Base-by-base conservation (phyloP, 805 yeast genomes). In the Tetrapisispora arboricola region DNA sequence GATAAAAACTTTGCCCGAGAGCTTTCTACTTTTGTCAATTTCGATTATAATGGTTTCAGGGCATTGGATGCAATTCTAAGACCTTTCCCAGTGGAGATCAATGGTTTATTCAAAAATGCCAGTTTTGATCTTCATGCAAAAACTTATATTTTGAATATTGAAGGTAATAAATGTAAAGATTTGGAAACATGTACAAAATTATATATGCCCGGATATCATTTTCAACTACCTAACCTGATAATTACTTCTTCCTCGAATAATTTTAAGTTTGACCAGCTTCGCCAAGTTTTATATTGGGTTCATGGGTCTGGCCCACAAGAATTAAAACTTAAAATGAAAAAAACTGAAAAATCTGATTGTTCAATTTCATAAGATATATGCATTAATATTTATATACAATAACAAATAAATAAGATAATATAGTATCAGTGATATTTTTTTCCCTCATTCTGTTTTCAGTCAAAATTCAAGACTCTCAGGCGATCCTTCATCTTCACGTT, bases 31-130 rank as follows among this genome's bases (percentile, higher is more conserved):
- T 8, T 8, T 30, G 13, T 18, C 8, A 11, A 30, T 6, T 13
- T 49, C 15, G 55, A 54, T 43, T 47, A 45, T 19, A 37, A 41
- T 32, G 96, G 96, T 1, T 71, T 81, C 1, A 67, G 96, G 30
- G 94, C 92, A 0, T 69, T 74, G 1, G 74, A 72, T 38, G 86
- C 96, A 0, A 73, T 84, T 1, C 63, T 84, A 21, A 69, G 98
- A 36, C 96, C 97, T 2, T 81, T 71, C 47, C 80, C 87, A 1
- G 57, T 78, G 1, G 73, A 79, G 3, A 68, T 80, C 0, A 68
- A 68, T 26, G 97, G 97, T 2, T 50, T 51, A 1, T 70, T 82
- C 12, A 54, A 54, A 6, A 58, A 63, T 16, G 73, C 79, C 13
- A 76, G 70, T 38, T 87, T 87, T 57, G 78, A 83, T 44, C 49